Conservation (phyloP, 2,329 filamentous ascomycete genomes). For the Colletotrichum tanaceti region DNA sequence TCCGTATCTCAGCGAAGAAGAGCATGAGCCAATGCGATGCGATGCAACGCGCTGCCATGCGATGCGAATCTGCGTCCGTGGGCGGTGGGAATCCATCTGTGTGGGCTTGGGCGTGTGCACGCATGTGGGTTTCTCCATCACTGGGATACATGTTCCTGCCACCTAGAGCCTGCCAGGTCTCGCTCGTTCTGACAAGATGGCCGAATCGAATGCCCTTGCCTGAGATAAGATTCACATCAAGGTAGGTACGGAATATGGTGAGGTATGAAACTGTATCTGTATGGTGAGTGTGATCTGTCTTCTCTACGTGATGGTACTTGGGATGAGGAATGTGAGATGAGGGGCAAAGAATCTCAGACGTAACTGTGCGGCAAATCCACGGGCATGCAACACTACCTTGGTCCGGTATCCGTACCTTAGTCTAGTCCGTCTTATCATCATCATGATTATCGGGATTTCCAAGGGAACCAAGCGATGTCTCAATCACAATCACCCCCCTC, state of each 20-base stretch:
- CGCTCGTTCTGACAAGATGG: background rate
- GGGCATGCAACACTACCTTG: background rate
- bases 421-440: background rate
- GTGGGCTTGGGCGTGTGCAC: background rate
- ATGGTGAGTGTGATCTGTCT: no score
- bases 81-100: slow-evolving; percentile 8
- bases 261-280: no score
- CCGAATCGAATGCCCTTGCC: background rate
- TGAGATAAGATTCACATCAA: no score
- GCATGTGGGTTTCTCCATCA: background rate
- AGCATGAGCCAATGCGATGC: slow-evolving; percentile 41
- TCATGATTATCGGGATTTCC: slow-evolving; percentile 6
- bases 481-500: background rate
- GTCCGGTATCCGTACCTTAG: no score
- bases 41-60: slow-evolving; percentile 22
- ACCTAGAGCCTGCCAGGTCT: background rate
- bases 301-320: no score
- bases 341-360: background rate
- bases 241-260: no score
- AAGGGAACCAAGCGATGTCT: background rate
- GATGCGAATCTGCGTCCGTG: slow-evolving; percentile 10
- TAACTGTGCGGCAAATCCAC: background rate
- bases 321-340: no score
- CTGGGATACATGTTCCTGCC: background rate
- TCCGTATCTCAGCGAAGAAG: slow-evolving; percentile 39